A percentile compares a stretch with the other conserved stretches of the same genome.
Evolutionary conservation across 805 yeast species (phyloP).

Genomic region (Jamesozyma spencerorum): DNA sequence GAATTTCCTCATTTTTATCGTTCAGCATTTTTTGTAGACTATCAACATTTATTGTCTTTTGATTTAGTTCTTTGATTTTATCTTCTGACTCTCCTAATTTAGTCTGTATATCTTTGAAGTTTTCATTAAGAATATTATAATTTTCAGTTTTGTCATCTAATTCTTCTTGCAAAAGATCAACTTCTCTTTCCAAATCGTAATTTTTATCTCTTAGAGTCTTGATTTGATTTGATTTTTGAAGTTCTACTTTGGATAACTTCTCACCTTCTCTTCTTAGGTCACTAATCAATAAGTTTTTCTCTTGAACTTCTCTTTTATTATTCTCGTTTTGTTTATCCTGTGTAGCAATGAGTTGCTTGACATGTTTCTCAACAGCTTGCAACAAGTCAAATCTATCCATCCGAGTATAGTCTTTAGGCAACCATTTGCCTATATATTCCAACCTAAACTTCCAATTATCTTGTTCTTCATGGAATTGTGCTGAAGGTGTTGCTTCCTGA

Average conservation of each 20-base stretch:
- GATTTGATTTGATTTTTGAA: constrained; percentile 55
- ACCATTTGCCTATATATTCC: background rate
- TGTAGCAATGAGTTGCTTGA: background rate
- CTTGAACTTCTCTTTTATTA: constrained; percentile 19
- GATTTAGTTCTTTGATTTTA: background rate
- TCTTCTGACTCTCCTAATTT: background rate
- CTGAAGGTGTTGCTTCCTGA: no score
- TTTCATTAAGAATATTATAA: constrained; percentile 12
- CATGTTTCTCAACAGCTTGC: constrained; percentile 6
- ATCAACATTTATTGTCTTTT: constrained; percentile 1
- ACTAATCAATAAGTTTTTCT: constrained; percentile 49
- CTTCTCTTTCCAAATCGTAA: constrained; percentile 1
- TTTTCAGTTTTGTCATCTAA: constrained; percentile 7
- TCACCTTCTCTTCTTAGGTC: constrained; percentile 71
- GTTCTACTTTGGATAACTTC: constrained; percentile 59
- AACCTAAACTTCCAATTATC: background rate
- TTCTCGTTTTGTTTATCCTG: background rate
- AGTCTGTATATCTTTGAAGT: constrained; percentile 15
- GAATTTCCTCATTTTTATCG: background rate
- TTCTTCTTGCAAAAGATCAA: background rate
- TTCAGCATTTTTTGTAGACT: background rate
- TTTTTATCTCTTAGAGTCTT: constrained; percentile 37
- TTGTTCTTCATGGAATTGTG: background rate
- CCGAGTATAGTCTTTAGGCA: constrained; percentile 19
- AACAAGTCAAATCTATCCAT: constrained; percentile 2